Percentiles rank a stretch among this genome's conserved stretches.
Evolutionary conservation across 2,329 filamentous ascomycete species (phyloP).

Genomic region (Fusarium sp.): DNA sequence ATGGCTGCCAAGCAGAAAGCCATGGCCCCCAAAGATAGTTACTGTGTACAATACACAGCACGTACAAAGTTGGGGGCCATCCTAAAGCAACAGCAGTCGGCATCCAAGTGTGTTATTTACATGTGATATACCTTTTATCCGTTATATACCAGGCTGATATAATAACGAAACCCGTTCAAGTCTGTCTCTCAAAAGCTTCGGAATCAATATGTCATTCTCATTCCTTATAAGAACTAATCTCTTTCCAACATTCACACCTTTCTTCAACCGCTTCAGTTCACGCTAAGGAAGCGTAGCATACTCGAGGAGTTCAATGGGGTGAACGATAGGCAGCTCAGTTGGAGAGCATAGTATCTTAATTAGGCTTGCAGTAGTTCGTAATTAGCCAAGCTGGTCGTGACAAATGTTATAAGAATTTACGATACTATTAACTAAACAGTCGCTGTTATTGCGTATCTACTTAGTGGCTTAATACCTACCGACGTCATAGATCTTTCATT

Average conservation of each 20-base stretch:
- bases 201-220: fast-evolving
- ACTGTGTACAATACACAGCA: neutral
- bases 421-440: neutral
- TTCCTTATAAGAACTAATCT: neutral
- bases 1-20: neutral
- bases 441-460: neutral
- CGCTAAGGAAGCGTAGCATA: neutral
- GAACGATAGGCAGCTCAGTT: no score
- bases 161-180: neutral
- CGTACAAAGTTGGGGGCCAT: neutral
- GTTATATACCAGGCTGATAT: neutral
- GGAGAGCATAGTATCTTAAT: no score
- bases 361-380: fast-evolving
- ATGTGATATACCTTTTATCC: neutral
- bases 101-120: neutral
- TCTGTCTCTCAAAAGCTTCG: neutral
- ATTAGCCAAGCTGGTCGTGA: fast-evolving
- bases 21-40: neutral
- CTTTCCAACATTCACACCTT: neutral
- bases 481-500: neutral
- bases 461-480: neutral
- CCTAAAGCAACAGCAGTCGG: neutral
- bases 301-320: neutral
- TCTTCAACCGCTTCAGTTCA: neutral
- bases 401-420: neutral